Evolutionary conservation across 1,284 basidiomycete species (phyloP).

Genomic region (Coriolopsis trogii): DNA sequence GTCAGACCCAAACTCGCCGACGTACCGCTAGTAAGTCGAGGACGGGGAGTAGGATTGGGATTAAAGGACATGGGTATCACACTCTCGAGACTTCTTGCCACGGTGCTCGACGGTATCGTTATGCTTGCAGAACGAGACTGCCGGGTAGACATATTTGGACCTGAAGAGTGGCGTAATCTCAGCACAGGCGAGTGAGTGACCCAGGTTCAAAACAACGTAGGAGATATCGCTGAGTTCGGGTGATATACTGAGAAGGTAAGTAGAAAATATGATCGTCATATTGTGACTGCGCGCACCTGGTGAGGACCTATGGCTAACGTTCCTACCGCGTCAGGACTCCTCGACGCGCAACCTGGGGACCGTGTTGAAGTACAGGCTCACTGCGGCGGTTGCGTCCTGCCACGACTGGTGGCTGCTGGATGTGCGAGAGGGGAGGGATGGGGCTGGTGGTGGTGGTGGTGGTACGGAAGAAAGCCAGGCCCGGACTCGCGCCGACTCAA

Average conservation of each 20-base stretch:
- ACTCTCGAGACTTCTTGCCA: slow-evolving; percentile 61
- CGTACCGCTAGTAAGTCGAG: slow-evolving; percentile 13
- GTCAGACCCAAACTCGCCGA: slow-evolving; percentile 11
- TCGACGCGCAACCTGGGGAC: no score
- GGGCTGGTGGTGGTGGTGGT: slow-evolving; percentile 10
- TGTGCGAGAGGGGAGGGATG: background rate
- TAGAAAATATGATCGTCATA: no score
- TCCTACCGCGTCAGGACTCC: no score
- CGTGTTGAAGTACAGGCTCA: background rate
- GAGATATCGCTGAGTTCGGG: no score
- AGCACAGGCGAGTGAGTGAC: background rate
- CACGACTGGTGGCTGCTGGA: background rate
- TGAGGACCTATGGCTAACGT: no score
- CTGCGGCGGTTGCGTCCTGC: background rate
- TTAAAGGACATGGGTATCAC: slow-evolving; percentile 62
- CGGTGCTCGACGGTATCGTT: slow-evolving; percentile 56
- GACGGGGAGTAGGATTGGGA: slow-evolving; percentile 32
- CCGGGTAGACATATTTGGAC: slow-evolving; percentile 16
- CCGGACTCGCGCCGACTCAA: slow-evolving; percentile 12
- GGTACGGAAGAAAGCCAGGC: slow-evolving; percentile 16
- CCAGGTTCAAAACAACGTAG: no score
- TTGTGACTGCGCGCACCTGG: no score
- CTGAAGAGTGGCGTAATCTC: background rate
- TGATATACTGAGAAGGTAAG: no score
- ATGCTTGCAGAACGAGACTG: slow-evolving; percentile 64